Base-by-base conservation (phyloP, 192 early-diverging fungal genomes). In the Podila clonocystis region DNA sequence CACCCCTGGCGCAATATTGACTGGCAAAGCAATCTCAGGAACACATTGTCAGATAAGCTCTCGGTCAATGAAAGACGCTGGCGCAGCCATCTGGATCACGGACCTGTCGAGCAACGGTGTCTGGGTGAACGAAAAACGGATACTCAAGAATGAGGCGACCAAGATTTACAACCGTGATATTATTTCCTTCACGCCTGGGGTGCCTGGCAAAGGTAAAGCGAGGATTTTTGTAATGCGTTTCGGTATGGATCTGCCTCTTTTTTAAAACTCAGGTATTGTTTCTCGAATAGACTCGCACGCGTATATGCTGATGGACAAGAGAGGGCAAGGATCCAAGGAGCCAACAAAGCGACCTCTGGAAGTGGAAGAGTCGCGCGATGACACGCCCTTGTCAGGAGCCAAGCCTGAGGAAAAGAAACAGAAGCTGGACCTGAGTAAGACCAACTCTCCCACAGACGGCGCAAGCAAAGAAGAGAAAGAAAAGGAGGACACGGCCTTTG, bases 101-200 rank as follows among this genome's bases (percentile, higher is more conserved):
- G 77, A 80, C 34, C n/a, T 68, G 5, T 80, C 77, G 1, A 52
- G 60, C 5, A 80, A 80, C 52, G 77, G 77, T 55, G 71, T 80
- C 2, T 80, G 77, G 77, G 57, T 80, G 7, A 80, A 80, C 36
- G 62, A 64, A 11, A 68, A 63, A 30, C 58, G 36, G 26, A 80
- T 80, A 31, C 6, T 52, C 30, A 68, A 64, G 52, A 55, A 73
- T 28, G 66, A 68, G 38, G 36, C 71, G 1, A 38, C 48, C 24
- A 73, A 80, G 57, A 68, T 80, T 48, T 58, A 45, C 17, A 26
- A 73, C 48, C 31, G 30, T 6, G 77, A 80, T 22, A 80, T 69
- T 17, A 68, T 80, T 34, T 62, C 63, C 11, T 73, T 68, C 41
- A 30, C 34, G 0, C 45, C 62, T n/a, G 74, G 74, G 1, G 36